Evolutionary conservation across 2,329 filamentous ascomycete genomes (phyloP).

Genomic region (Neonectria hederae): DNA sequence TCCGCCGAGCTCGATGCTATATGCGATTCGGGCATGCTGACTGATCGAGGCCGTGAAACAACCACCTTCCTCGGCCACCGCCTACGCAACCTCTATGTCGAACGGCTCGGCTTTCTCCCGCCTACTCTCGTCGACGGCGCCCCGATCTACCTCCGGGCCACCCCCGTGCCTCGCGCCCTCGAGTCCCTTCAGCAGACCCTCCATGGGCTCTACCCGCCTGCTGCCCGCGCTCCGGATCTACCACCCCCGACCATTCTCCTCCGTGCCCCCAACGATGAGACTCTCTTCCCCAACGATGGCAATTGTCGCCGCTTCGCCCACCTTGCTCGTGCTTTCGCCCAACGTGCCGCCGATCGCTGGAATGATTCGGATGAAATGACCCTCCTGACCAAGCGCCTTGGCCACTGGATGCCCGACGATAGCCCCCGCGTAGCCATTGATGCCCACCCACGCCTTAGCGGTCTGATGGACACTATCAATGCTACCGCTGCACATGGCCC

Average conservation of each 20-base stretch:
- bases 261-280: constrained; percentile 75
- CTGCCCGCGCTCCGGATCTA: constrained; percentile 57
- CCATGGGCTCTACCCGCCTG: constrained; percentile 75
- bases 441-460: constrained; percentile 82
- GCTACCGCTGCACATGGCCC: constrained; percentile 82
- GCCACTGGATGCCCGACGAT: constrained; percentile 85
- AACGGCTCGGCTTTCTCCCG: constrained; percentile 78
- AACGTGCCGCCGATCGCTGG: constrained; percentile 77
- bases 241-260: constrained; percentile 72
- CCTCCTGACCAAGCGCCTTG: constrained; percentile 79
- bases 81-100: constrained; percentile 76
- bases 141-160: constrained; percentile 77
- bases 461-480: constrained; percentile 95
- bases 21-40: constrained; percentile 82
- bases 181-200: constrained; percentile 82
- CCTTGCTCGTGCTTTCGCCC: constrained; percentile 75
- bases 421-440: constrained; percentile 80
- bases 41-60: constrained; percentile 77
- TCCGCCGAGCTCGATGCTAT: constrained; percentile 78
- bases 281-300: constrained; percentile 80
- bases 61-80: constrained; percentile 75
- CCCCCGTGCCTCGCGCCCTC: constrained; percentile 77
- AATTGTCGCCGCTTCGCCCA: constrained; percentile 78
- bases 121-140: constrained; percentile 63
- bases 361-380: constrained; percentile 83